Base-by-base conservation (phyloP, 2,329 filamentous ascomycete genomes). In the Phyllachora maydis region DNA sequence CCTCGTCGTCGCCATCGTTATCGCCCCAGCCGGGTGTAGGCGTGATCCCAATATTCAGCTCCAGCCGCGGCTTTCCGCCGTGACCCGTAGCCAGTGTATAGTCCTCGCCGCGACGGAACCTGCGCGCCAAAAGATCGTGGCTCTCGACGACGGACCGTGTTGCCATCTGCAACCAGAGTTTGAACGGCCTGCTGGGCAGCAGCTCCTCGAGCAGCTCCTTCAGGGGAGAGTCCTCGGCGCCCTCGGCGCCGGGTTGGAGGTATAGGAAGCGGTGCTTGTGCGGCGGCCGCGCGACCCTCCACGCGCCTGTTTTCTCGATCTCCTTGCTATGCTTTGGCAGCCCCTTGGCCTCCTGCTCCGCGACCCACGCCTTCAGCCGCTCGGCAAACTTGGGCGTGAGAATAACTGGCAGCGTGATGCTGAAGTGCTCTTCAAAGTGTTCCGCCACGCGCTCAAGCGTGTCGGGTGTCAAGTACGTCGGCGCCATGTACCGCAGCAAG, bases 201-300 rank as follows among this genome's bases (percentile, higher is more conserved):
- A 95, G 63, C 8, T 74, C 65, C 32, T 91, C 69, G 8, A 93
- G 49, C 6, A 98, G 57, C 43, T 90, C 78, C 26, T 72, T 66
- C 28, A 90, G 59, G 1, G 78, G 63, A 9, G 62, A 64, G 23
- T 53, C 46, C 21, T 57, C 48, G 1, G 39, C 33, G 23, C 50
- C 35, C 22, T 46, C 31, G 25, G 49, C 47, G 23, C 39, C 56
- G 33, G 49, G 53, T 35, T 81, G 69, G 29, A 78, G 63, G 47
- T 88, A 98, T 3, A 92, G 56, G 45, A 75, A 98, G 9, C 83
- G 77, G 42, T 93, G 82, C 53, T 98, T 98, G 52, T 98, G 83
- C 1, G 88, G 88, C 18, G 88, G 88, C 16, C 67, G 64, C 5
- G 88, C 78, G 6, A 90, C 74, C 30, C 60, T 65, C 77, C 78